Evolutionary conservation across 768 basidiomycete genomes (phyloP), one percentile per base, ranked within the genome.

Genomic region (Termitomyces bulborhizus): DNA sequence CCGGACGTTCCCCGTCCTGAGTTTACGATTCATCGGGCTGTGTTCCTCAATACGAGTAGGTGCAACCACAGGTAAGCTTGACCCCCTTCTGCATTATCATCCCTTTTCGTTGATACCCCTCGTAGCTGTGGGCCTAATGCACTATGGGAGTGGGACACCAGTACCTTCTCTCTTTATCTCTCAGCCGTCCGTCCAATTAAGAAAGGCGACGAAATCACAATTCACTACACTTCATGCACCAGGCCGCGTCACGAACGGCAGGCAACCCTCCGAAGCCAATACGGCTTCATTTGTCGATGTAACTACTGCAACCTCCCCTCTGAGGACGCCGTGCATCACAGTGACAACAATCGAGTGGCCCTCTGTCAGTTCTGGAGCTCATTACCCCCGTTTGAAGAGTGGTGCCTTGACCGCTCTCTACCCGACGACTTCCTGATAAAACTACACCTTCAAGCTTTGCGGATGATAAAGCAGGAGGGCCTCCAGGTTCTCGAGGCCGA

Each of bases 91-190:
- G 3, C 24, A 39, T 24, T 6, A 26, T 11, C 9, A 26, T 16
- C 32, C 4, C 15, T 48, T 18, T 7, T 21, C n/a, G 7, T 11
- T 46, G 1, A 32, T 39, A 29, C 4, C 34, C 5, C 34, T 5
- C 21, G 24, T 54, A 76, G 75, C 50, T 76, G 75, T 53, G 66
- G 66, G 1, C 74, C 74, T n/a, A 75, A 75, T 50, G 69, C 74
- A 4, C 61, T 54, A 24, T 71, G 68, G 68, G 60, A 65, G n/a
- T 76, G 73, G 70, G 73, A 76, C 52, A 44, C 57, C 1, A 41
- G 36, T 0, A 64, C 68, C 0, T 68, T 73, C 55, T 65, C 72
- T 0, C 65, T 74, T 16, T 48, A 63, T 16, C 66, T 76, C 18
- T 60, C 62, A 3, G 70, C 70, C 8, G 66, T 73, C 6, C 70